These are phyloP conservation scores for Dryas alaskensis DNA, from an alignment of 306 rosid species.

Conservation along the genomic window DNA sequence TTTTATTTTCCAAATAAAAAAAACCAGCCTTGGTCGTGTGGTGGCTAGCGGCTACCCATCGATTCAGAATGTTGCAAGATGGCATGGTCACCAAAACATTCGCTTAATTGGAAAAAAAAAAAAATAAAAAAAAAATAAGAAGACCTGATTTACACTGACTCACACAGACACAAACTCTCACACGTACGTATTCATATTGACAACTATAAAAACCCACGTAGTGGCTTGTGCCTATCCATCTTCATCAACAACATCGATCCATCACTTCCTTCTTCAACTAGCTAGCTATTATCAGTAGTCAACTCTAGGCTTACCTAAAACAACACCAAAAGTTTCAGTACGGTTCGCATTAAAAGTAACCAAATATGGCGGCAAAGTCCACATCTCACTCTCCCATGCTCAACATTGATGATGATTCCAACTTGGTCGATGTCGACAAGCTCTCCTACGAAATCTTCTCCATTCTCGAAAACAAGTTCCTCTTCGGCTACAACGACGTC, in stretches of 20 bases:
- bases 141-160: neutral
- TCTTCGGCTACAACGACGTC: slow-evolving; percentile 52
- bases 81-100: slow-evolving; percentile 12
- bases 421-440: slow-evolving; percentile 56
- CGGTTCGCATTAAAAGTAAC: neutral
- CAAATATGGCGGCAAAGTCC: slow-evolving; percentile 71
- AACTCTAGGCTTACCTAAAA: neutral
- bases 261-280: neutral
- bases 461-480: slow-evolving; percentile 75
- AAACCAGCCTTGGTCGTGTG: slow-evolving; percentile 6
- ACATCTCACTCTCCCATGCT: slow-evolving; percentile 33
- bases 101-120: neutral
- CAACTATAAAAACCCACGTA: slow-evolving; percentile 10
- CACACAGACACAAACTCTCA: neutral
- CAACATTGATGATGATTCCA: slow-evolving; percentile 24
- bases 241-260: slow-evolving; percentile 25
- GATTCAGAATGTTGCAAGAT: slow-evolving; percentile 24
- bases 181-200: slow-evolving; percentile 4
- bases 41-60: neutral
- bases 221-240: slow-evolving; percentile 25
- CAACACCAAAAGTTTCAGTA: neutral
- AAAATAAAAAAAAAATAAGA: neutral
- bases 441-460: slow-evolving; percentile 95
- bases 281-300: neutral
- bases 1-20: neutral